Evolutionary conservation across 2,329 filamentous ascomycete genomes (phyloP), one percentile per base, ranked within the genome.

Genomic region (Paramyrothecium roridum): DNA sequence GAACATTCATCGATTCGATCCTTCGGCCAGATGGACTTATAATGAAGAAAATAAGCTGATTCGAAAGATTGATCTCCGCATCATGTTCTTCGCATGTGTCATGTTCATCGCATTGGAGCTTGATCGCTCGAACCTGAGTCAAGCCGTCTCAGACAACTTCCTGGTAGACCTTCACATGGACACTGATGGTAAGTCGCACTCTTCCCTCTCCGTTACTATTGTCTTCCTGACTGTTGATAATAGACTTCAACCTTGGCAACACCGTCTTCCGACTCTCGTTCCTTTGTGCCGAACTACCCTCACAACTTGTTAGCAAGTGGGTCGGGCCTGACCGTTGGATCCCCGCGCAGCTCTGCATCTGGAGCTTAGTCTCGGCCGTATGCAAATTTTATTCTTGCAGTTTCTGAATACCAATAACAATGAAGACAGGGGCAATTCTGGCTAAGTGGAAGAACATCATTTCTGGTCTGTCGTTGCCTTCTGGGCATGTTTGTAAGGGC

Each of bases 291-390:
- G 70, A 73, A 52, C 72, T 88, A 1, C 85, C 85, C 0, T 86
- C 82, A 0, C 83, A 87, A 63, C 71, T 88, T 17, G 71, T 86
- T 43, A 76, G 73, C 56, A 83, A 87, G 65, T 83, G 76, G 75
- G 65, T 83, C 53, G 83, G 80, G 0, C 81, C 80, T 1, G 82
- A 86, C 58, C 75, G 79, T 23, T 85, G 81, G 82, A 84, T 86
- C 51, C 84, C 83, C 0, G 69, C 80, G 52, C 81, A 84, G 61
- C 83, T 86, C 73, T 68, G 78, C 6, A 72, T 77, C 3, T 84
- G 81, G 81, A 82, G 78, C 60, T 59, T 83, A 3, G 76, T 85
- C 8, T 77, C 82, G 0, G 67, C 71, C 11, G 71, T 70, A 4
- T 8, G 48, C n/a, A n/a, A n/a, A n/a, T 50, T 3, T 33, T n/a